Percentiles rank a stretch among this genome's conserved stretches.
These are phyloP conservation scores for Mucor irregularis DNA, from an alignment of 371 early-diverging fungal species.

Conservation along the genomic window DNA sequence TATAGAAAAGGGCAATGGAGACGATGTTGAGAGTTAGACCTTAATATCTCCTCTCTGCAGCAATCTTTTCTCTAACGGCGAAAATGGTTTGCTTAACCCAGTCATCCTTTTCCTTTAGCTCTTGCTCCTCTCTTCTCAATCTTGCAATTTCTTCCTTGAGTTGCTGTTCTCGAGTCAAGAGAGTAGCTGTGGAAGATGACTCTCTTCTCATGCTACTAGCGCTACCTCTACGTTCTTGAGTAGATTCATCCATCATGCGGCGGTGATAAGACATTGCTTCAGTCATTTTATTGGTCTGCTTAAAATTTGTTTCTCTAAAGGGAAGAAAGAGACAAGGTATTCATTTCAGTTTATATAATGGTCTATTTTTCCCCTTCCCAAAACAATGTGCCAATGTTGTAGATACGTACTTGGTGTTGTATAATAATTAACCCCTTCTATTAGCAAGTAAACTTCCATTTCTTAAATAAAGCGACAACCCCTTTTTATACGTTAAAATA, in stretches of 20 bases:
- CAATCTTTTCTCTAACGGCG: constrained; percentile 45
- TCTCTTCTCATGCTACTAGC: constrained; percentile 13
- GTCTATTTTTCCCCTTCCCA: too few relatives aligned
- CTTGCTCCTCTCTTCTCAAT: constrained; percentile 45
- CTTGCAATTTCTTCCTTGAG: constrained; percentile 49
- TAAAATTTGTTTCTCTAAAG: too few relatives aligned
- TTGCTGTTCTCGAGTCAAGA: constrained; percentile 41
- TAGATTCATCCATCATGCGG: constrained; percentile 24
- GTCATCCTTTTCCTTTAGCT: constrained; percentile 42
- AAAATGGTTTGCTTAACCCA: constrained; percentile 47
- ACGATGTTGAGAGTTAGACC: neutral
- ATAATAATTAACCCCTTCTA: too few relatives aligned
- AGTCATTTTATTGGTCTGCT: too few relatives aligned
- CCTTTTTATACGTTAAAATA: too few relatives aligned
- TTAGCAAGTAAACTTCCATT: too few relatives aligned
- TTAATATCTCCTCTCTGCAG: constrained; percentile 22
- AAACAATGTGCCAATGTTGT: too few relatives aligned
- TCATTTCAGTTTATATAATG: too few relatives aligned
- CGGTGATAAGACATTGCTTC: constrained; percentile 46
- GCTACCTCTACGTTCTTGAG: constrained; percentile 9
- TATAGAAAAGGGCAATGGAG: neutral
- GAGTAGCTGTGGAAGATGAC: constrained; percentile 22
- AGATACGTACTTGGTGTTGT: too few relatives aligned
- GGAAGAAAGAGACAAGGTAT: too few relatives aligned
- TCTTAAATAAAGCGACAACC: too few relatives aligned